Percentiles rank a stretch among this genome's conserved stretches.
phyloP scores from a whole-genome alignment of 768 basidiomycete species.

The Mycena galopus region DNA sequence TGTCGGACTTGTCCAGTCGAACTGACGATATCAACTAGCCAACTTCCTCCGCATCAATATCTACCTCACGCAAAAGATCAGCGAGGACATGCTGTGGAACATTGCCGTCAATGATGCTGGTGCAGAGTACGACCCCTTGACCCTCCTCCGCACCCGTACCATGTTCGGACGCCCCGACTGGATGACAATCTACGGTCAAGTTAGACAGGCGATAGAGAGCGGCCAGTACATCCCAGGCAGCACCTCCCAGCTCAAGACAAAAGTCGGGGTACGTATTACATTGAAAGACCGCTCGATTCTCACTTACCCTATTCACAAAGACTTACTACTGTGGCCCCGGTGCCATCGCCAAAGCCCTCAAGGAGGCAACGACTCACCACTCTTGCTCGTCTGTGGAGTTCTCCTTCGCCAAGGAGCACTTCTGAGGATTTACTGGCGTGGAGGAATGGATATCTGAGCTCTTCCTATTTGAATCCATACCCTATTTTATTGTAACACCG shows the following conservation, averaged over 20 bases:
- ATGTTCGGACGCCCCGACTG: conserved; percentile 95
- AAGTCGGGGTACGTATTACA: conserved; percentile 76
- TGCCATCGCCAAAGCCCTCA: conserved; percentile 80
- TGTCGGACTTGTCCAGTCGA: background rate
- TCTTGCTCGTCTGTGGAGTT: conserved; percentile 74
- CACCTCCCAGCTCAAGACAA: conserved; percentile 84
- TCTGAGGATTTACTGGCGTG: conserved; percentile 30
- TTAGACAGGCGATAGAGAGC: conserved; percentile 82
- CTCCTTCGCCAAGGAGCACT: conserved; percentile 77
- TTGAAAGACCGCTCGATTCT: background rate
- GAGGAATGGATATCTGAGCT: conserved; percentile 17
- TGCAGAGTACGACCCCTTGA: conserved; percentile 89
- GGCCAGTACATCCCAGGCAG: conserved; percentile 87
- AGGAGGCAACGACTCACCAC: conserved; percentile 73
- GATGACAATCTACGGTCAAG: conserved; percentile 81
- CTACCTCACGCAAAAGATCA: conserved; percentile 89
- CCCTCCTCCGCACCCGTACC: conserved; percentile 88
- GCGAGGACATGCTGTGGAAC: conserved; percentile 92
- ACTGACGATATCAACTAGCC: conserved; percentile 63
- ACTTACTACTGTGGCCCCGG: conserved; percentile 93
- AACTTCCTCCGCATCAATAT: conserved; percentile 94
- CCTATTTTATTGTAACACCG: conserved; percentile 33
- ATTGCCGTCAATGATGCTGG: conserved; percentile 90
- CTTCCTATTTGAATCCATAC: conserved; percentile 24
- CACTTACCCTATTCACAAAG: conserved; percentile 48